phyloP scores from a whole-genome alignment of 345 rosid genomes.

The Melaleuca alternifolia region DNA sequence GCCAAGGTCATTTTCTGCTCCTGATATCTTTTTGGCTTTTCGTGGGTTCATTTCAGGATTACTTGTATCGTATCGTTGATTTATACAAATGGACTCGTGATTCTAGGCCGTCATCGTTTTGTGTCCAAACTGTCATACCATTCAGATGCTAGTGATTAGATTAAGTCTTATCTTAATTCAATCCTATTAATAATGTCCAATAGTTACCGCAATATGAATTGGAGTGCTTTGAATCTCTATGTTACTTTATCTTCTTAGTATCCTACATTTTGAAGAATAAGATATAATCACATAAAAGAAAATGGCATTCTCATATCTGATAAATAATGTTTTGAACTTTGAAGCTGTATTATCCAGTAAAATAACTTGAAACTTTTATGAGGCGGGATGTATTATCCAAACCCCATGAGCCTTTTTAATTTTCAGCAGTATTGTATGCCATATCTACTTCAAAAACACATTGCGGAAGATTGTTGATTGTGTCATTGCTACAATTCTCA shows the following conservation, averaged over 20 bases:
- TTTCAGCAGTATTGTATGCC: neutral
- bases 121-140: neutral
- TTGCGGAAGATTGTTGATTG: neutral
- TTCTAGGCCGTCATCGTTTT: neutral
- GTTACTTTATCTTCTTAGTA: neutral
- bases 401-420: neutral
- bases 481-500: slow-evolving; percentile 3
- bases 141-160: neutral
- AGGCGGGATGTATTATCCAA: neutral
- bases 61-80: neutral
- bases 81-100: neutral
- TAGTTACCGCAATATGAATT: neutral
- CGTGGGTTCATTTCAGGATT: neutral
- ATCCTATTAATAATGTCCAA: neutral
- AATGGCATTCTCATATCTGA: neutral
- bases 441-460: neutral
- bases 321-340: neutral
- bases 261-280: neutral
- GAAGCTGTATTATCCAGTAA: neutral
- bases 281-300: neutral
- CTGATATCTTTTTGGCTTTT: neutral
- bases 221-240: neutral
- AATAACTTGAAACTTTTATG: neutral
- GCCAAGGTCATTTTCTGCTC: slow-evolving; percentile 48
- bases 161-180: neutral